These are phyloP conservation scores for Pythium pectinolyticum DNA, from an alignment of 352 stramenopile genomes.

Conservation along the genomic window DNA sequence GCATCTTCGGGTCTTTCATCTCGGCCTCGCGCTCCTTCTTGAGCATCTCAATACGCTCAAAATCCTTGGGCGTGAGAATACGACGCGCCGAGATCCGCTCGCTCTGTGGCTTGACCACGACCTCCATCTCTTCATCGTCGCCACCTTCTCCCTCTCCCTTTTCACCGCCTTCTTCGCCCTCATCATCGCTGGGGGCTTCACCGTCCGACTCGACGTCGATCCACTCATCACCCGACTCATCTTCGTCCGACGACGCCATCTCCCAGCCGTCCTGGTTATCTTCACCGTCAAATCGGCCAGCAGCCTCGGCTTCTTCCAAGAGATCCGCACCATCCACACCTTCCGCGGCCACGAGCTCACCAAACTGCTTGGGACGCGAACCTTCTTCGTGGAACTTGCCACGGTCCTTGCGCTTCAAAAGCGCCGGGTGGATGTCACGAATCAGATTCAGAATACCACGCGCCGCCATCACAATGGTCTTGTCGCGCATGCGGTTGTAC, in stretches of 20 bases:
- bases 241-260: conserved; percentile 64
- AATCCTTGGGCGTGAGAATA: conserved; percentile 88
- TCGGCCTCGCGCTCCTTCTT: conserved; percentile 87
- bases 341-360: conserved; percentile 89
- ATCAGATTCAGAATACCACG: conserved; percentile 96
- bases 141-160: conserved; percentile 44
- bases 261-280: conserved; percentile 86
- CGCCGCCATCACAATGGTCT: conserved; percentile 96
- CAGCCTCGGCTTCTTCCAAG: conserved; percentile 80
- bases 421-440: conserved; percentile 92
- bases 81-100: conserved; percentile 85
- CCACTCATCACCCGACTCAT: conserved; percentile 72
- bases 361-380: conserved; percentile 87
- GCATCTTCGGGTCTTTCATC: conserved; percentile 79
- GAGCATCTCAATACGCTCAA: conserved; percentile 88
- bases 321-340: conserved; percentile 96
- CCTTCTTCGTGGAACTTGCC: conserved; percentile 89
- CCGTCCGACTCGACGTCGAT: conserved; percentile 58
- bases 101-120: conserved; percentile 46
- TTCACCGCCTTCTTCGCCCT: conserved; percentile 44
- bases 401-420: conserved; percentile 97
- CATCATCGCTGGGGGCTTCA: conserved; percentile 37
- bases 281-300: conserved; percentile 74
- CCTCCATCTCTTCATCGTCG: conserved; percentile 42
- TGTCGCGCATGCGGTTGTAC: conserved; percentile 96